Evolutionary conservation across 2,329 filamentous ascomycete species (phyloP), one percentile per base, ranked within the genome.

Genomic region (Tolypocladium amazonense): DNA sequence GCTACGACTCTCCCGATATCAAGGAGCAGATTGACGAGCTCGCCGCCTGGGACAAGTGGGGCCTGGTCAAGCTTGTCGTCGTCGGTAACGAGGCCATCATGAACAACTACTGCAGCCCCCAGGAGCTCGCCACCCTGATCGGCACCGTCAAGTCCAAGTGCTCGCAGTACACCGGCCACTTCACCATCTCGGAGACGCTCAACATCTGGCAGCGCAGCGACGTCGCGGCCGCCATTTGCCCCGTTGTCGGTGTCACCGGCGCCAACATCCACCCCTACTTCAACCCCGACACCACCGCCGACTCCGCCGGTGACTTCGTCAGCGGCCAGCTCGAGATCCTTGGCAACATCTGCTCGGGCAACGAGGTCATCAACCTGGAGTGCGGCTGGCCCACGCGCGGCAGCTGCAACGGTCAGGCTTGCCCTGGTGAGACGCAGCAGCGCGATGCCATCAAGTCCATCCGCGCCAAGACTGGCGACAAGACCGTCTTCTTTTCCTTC

Each of bases 251-350:
- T 71, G 79, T 95, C 62, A 82, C 90, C 43, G 89, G 88, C 75
- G 86, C 85, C 75, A 96, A 97, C 82, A 86, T 95, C 69, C 92
- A 97, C 79, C 87, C 92, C 66, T 97, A 89, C 88, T 97, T 97
- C 88, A 95, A 95, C 81, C 72, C 84, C 54, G 77, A 82, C 61
- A 81, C 87, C 64, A 70, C 76, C 30, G 83, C 92, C 62, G 69
- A 75, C 4, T 70, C 82, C 57, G 92, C 92, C 59, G 93, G 93
- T 71, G 72, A 78, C 58, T 97, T 97, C 73, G 89, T 92, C 67
- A 76, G 80, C 65, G 71, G 79, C 67, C 87, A 96, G 81, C 83
- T 96, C 65, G 77, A 84, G 55, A 79, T 89, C 65, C 86, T 96
- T 63, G 77, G 85, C 71, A 72, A 74, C 54, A 77, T 90, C 67